Conservation (phyloP, 371 early-diverging fungal species). For the Saksenaea oblongispora region DNA sequence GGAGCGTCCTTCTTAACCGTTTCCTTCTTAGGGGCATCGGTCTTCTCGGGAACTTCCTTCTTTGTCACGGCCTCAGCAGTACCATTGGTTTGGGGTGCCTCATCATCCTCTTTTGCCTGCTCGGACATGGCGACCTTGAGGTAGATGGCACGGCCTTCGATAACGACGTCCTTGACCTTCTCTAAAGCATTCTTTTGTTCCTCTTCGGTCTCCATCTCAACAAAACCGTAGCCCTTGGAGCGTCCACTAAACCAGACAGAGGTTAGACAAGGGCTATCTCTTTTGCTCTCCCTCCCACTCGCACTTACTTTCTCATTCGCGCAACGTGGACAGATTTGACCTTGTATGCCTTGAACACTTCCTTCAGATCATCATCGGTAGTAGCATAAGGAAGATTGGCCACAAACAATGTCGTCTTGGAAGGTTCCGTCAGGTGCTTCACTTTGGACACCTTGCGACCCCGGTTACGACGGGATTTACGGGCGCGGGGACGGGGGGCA, state of each 20-base stretch:
- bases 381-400: constrained; percentile 90
- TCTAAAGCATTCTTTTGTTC: constrained; percentile 79
- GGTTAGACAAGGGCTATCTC: neutral
- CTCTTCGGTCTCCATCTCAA: constrained; percentile 70
- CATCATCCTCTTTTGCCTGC: constrained; percentile 7
- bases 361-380: constrained; percentile 71
- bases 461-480: neutral
- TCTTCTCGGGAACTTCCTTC: neutral
- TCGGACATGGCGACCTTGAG: constrained; percentile 73
- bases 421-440: constrained; percentile 54
- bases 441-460: neutral
- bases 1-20: constrained; percentile 6
- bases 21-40: neutral
- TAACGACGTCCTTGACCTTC: constrained; percentile 53
- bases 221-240: constrained; percentile 90
- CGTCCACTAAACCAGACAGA: constrained; percentile 40
- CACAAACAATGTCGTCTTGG: constrained; percentile 83
- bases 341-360: constrained; percentile 74
- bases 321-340: constrained; percentile 75
- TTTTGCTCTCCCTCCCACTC: neutral
- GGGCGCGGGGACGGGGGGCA: neutral
- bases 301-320: constrained; percentile 33
- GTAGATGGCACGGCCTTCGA: constrained; percentile 67
- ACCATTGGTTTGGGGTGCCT: neutral
- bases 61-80: constrained; percentile 1